These are phyloP conservation scores for Beverwykella pulmonaria DNA, from an alignment of 495 filamentous ascomycete genomes.

Conservation along the genomic window DNA sequence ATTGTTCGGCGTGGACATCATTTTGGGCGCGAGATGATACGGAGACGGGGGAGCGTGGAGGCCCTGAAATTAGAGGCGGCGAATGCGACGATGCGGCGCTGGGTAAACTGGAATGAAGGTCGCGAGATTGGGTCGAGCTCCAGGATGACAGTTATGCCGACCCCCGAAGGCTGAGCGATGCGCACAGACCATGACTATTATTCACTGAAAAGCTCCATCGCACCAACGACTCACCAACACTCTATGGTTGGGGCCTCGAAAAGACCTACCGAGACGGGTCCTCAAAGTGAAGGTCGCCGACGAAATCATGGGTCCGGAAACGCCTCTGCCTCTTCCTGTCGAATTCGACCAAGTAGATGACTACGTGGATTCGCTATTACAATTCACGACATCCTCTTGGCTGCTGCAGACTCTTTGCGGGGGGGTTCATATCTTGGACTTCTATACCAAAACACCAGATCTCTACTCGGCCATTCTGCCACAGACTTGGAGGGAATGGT, in stretches of 20 bases:
- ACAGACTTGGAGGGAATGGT: conserved; percentile 76
- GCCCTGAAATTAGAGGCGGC: conserved; percentile 10
- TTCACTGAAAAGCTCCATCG: background rate
- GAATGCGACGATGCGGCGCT: conserved; percentile 8
- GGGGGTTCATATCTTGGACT: conserved; percentile 92
- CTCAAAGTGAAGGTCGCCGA: background rate
- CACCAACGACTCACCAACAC: background rate
- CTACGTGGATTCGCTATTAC: conserved; percentile 77
- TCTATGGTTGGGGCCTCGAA: too few relatives aligned
- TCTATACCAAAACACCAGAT: conserved; percentile 82
- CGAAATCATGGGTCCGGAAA: conserved; percentile 51
- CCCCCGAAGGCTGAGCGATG: background rate
- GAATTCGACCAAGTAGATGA: conserved; percentile 63
- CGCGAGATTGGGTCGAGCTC: conserved; percentile 7
- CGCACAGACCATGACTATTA: background rate
- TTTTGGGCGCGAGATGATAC: conserved; percentile 23
- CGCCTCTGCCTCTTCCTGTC: conserved; percentile 60
- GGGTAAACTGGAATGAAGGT: conserved; percentile 20
- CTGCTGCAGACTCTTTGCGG: conserved; percentile 89
- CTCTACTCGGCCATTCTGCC: conserved; percentile 76
- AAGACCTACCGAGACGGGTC: background rate
- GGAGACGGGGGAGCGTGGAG: background rate
- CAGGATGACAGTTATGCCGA: background rate
- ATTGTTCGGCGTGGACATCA: conserved; percentile 32
- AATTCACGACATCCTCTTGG: conserved; percentile 71